Conservation (phyloP, 768 basidiomycete species). For the Lactarius hatsudake region DNA sequence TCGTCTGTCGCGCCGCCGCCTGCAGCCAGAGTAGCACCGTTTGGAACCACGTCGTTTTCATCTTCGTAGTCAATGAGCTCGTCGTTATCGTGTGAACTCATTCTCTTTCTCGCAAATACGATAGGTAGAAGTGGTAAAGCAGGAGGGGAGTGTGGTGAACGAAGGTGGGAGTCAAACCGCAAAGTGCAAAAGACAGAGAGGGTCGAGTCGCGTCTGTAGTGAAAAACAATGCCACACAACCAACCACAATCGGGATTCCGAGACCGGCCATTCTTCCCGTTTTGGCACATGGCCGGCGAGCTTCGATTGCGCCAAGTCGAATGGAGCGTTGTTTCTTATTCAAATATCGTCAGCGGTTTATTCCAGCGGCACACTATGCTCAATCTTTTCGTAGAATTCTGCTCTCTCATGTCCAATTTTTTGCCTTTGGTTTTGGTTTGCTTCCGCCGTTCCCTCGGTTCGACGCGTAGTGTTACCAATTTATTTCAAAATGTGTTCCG, state of each 20-base stretch:
- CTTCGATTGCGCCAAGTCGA: neutral
- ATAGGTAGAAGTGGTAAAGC: conserved; percentile 33
- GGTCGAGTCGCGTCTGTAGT: conserved; percentile 18
- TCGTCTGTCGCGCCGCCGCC: conserved; percentile 45
- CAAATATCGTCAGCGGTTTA: neutral
- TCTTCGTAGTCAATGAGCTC: conserved; percentile 96
- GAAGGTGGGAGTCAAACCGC: conserved; percentile 28
- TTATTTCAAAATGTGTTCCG: neutral
- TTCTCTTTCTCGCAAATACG: conserved; percentile 37
- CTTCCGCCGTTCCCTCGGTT: conserved; percentile 2
- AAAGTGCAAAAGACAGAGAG: conserved; percentile 7
- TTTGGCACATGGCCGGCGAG: neutral
- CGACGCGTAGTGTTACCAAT: neutral
- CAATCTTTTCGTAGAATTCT: neutral
- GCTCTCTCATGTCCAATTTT: neutral
- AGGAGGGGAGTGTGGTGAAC: conserved; percentile 29
- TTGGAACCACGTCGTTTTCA: conserved; percentile 75
- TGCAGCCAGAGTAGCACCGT: conserved; percentile 48
- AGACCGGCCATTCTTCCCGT: neutral
- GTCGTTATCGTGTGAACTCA: conserved; percentile 85
- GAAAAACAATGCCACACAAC: conserved; percentile 25
- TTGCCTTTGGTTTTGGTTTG: neutral
- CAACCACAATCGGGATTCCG: conserved; percentile 4
- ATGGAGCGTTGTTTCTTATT: neutral
- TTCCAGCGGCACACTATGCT: neutral